Evolutionary conservation across 2,329 filamentous ascomycete genomes (phyloP).

Genomic region (Colletotrichum chrysophilum): DNA sequence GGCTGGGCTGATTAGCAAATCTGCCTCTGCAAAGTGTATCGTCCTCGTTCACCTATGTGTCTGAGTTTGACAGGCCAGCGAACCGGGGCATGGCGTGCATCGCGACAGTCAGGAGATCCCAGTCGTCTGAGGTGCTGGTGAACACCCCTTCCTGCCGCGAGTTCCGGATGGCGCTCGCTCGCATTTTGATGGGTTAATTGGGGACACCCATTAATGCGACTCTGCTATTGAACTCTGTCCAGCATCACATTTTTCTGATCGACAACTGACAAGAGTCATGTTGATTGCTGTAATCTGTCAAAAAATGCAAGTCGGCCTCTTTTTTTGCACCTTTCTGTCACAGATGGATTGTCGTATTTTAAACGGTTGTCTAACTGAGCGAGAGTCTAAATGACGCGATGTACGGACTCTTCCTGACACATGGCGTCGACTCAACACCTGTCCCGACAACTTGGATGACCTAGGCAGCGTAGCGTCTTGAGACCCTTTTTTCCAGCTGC

Average conservation of each 20-base stretch:
- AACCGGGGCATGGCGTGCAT: background rate
- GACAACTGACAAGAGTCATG: background rate
- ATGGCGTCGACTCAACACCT: background rate
- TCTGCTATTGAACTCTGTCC: background rate
- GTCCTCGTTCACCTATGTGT: background rate
- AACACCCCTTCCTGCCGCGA: background rate
- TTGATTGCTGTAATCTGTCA: background rate
- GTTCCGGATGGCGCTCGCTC: background rate
- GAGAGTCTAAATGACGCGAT: background rate
- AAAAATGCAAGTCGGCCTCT: background rate
- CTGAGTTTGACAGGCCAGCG: background rate
- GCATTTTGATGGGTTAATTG: background rate
- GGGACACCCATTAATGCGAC: background rate
- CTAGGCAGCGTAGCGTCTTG: background rate
- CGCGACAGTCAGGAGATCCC: background rate
- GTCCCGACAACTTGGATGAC: background rate
- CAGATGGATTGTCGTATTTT: background rate
- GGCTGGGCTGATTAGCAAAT: background rate
- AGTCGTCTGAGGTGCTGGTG: background rate
- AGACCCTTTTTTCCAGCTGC: background rate
- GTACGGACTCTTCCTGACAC: background rate
- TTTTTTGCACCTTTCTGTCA: fast-evolving
- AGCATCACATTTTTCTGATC: background rate
- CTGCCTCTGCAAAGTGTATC: background rate
- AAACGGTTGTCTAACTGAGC: background rate